Conservation (phyloP, 441 rosid species). For the Pelargonium myrrhifolium region DNA sequence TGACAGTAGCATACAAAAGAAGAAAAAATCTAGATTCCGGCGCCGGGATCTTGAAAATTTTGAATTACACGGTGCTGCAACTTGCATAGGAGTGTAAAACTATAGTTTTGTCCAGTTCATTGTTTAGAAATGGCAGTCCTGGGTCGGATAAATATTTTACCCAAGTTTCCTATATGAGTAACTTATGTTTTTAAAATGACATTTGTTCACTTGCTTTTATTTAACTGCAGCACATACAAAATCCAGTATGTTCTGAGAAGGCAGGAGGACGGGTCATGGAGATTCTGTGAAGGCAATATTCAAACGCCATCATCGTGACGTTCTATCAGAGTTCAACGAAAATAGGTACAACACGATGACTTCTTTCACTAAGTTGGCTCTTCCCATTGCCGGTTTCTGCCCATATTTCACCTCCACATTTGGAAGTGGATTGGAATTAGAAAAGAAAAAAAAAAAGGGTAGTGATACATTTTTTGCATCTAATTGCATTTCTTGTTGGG, state of each 20-base stretch:
- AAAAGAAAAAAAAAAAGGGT: background rate
- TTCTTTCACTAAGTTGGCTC: background rate
- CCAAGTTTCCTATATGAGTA: too few species aligned
- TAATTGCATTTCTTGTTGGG: background rate
- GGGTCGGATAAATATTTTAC: too few species aligned
- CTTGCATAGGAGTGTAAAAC: too few species aligned
- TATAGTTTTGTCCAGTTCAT: too few species aligned
- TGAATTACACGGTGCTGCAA: too few species aligned
- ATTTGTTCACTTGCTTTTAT: background rate
- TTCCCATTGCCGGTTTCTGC: background rate
- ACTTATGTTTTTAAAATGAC: too few species aligned
- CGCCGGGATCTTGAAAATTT: too few species aligned
- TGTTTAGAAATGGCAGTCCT: too few species aligned
- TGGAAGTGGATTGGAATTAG: background rate
- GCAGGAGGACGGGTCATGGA: conserved; percentile 81
- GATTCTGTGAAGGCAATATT: conserved; percentile 61
- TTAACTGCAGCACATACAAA: conserved; percentile 53
- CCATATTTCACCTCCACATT: background rate
- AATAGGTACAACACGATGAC: background rate
- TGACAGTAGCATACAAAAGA: too few species aligned
- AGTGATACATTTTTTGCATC: background rate
- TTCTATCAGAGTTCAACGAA: background rate
- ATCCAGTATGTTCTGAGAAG: conserved; percentile 60
- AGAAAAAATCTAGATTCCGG: too few species aligned
- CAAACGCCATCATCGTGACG: conserved; percentile 35